Base-by-base conservation (phyloP, 2,329 filamentous ascomycete genomes). In the Fusarium bactridioides region DNA sequence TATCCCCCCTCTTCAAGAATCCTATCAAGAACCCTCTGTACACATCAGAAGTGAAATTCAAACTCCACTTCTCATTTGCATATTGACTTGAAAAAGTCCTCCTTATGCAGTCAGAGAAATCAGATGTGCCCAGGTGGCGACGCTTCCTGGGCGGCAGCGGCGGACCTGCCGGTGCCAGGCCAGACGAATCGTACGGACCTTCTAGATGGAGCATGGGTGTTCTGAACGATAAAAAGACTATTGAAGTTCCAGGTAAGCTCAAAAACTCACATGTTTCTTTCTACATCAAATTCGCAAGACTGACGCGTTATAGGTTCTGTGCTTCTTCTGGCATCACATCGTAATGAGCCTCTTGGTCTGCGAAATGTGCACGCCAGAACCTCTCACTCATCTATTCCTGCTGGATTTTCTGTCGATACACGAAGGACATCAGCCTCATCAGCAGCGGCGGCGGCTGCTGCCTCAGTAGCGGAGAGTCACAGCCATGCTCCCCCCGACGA, bases 211-310 rank as follows among this genome's bases (percentile, higher is more conserved):
- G 84, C 54, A 84, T 97, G 83, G 94, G 95, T n/a, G 93, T 98
- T 31, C 81, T 97, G 71, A 95, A 94, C 77, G 94, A 96, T 76
- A 89, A 84, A 53, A 81, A 91, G 64, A 97, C 94, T 0, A 92
- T 96, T 70, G 93, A 97, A 82, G 94, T 97, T 18, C 95, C 95
- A 74, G 94, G 93, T 94, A 83, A 71, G 87, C 27, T 25, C 8
- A 33, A 27, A 21, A 53, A 27, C 21, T 18, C 19, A 13, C 16
- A 13, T 16, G 51, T 31, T n/a, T 31, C 15, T 31, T n/a, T 31
- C 15, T n/a, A 41, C 11, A 31, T 13, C 25, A 8, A 29, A 19
- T 6, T 35, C 29, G 41, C 23, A 59, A 45, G 43, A 47, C 58
- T 77, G 29, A 78, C 57, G 9, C 23, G 10, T 38, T 37, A 27